Conservation (phyloP, 2,329 filamentous ascomycete species). For the Phoma herbarum region DNA sequence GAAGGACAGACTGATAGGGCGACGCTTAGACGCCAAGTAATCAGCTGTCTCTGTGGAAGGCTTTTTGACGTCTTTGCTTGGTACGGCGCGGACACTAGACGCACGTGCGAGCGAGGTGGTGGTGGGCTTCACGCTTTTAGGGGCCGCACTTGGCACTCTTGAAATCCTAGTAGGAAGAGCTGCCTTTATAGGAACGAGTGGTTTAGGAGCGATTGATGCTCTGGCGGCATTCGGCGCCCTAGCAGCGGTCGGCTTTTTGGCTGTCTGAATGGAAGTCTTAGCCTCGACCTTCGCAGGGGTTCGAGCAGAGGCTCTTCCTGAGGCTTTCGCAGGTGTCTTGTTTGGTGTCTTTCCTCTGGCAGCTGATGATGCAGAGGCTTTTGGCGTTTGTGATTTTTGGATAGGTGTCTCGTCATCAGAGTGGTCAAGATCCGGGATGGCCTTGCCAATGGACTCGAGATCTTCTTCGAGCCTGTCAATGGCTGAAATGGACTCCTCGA, state of each 20-base stretch:
- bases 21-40: slow-evolving; percentile 55
- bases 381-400: slow-evolving; percentile 26
- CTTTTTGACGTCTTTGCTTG: slow-evolving; percentile 34
- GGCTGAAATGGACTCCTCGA: slow-evolving; percentile 60
- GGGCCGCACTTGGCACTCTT: slow-evolving; percentile 35
- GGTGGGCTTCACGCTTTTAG: slow-evolving; percentile 43
- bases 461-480: slow-evolving; percentile 63
- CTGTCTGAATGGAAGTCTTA: slow-evolving; percentile 1
- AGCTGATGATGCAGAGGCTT: slow-evolving; percentile 13
- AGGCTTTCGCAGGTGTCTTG: slow-evolving; percentile 2
- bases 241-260: not conserved
- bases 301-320: not conserved
- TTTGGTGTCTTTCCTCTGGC: slow-evolving; percentile 17
- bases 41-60: slow-evolving; percentile 42
- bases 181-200: slow-evolving; percentile 2
- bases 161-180: slow-evolving; percentile 35
- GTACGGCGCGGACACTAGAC: slow-evolving; percentile 37
- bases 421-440: slow-evolving; percentile 48
- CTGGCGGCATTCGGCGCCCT: not conserved
- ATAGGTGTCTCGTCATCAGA: slow-evolving; percentile 43
- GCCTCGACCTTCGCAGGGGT: not conserved
- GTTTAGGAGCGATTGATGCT: not conserved
- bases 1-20: slow-evolving; percentile 59
- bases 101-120: slow-evolving; percentile 37
- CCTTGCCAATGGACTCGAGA: slow-evolving; percentile 57